Percentiles rank a stretch among this genome's conserved stretches.
These are phyloP conservation scores for Isoetes taiwanensis DNA, from an alignment of 75 land plant species.

Conservation along the genomic window DNA sequence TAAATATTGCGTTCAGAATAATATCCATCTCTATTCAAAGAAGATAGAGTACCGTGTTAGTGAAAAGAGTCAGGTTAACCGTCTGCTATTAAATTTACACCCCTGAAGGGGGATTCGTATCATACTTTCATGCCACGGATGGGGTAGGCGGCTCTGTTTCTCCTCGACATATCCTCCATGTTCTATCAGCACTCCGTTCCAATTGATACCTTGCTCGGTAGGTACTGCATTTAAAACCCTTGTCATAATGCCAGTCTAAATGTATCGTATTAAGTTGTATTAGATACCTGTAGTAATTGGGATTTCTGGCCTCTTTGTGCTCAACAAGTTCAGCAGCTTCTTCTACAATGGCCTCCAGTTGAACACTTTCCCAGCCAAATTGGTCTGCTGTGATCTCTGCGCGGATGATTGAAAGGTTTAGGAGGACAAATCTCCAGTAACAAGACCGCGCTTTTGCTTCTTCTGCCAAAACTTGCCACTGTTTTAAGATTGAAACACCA, in stretches of 20 bases:
- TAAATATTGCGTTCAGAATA: too few species aligned
- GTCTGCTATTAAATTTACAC: too few species aligned
- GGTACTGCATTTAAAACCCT: constrained; percentile 27
- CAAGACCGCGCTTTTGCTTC: constrained; percentile 40
- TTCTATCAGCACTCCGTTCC: constrained; percentile 36
- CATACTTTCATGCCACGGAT: neutral
- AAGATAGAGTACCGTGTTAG: too few species aligned
- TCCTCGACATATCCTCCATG: constrained; percentile 43
- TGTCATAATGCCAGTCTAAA: neutral
- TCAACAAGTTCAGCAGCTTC: constrained; percentile 74
- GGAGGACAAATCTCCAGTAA: constrained; percentile 68
- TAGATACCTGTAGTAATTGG: constrained; percentile 51
- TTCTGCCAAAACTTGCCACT: constrained; percentile 59
- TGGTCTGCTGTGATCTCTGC: constrained; percentile 44
- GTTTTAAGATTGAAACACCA: too few species aligned
- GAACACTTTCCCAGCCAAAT: constrained; percentile 29
- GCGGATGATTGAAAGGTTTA: constrained; percentile 33
- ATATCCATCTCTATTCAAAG: too few species aligned
- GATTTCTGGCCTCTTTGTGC: constrained; percentile 41
- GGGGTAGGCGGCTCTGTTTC: constrained; percentile 17
- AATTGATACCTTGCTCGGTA: constrained; percentile 38
- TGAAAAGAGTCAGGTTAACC: too few species aligned
- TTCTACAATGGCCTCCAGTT: constrained; percentile 51
- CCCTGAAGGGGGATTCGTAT: neutral
- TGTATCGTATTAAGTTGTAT: neutral